Evolutionary conservation across 208 protist species (phyloP).

Genomic region (Naegleria lovaniensis): DNA sequence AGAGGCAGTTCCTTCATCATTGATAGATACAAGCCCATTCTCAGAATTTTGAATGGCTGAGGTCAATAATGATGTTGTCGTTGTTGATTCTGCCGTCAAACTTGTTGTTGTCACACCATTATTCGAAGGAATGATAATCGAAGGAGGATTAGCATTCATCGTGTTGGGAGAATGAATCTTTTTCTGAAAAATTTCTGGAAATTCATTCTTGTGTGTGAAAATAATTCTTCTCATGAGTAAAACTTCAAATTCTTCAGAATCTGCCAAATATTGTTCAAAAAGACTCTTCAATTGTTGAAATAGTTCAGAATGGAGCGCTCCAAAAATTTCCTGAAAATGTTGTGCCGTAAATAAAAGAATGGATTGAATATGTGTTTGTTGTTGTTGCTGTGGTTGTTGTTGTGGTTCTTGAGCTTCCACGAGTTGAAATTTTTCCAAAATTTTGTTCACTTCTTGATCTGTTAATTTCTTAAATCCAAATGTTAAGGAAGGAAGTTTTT

Average conservation of each 20-base stretch:
- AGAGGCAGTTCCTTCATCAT: too few relatives aligned
- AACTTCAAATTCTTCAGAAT: background rate
- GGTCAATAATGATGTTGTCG: too few relatives aligned
- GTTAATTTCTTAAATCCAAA: background rate
- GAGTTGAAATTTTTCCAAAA: background rate
- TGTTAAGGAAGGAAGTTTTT: background rate
- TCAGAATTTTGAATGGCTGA: too few relatives aligned
- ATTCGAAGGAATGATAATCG: too few relatives aligned
- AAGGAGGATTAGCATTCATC: too few relatives aligned
- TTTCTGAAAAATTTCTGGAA: background rate
- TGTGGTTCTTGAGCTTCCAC: background rate
- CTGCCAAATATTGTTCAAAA: background rate
- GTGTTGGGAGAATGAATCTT: background rate
- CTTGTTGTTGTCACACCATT: background rate
- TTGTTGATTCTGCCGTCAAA: too few relatives aligned
- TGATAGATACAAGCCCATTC: too few relatives aligned
- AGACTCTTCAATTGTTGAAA: background rate
- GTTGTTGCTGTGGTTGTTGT: too few relatives aligned
- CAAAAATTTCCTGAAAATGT: background rate
- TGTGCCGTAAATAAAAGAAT: background rate
- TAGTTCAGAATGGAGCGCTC: background rate
- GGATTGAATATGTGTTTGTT: too few relatives aligned
- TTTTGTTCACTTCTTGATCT: background rate
- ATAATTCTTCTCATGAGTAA: background rate
- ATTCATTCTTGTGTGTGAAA: background rate